phyloP scores from a whole-genome alignment of 1,139 yeast genomes.

The Debaryomyces subglobosus region DNA sequence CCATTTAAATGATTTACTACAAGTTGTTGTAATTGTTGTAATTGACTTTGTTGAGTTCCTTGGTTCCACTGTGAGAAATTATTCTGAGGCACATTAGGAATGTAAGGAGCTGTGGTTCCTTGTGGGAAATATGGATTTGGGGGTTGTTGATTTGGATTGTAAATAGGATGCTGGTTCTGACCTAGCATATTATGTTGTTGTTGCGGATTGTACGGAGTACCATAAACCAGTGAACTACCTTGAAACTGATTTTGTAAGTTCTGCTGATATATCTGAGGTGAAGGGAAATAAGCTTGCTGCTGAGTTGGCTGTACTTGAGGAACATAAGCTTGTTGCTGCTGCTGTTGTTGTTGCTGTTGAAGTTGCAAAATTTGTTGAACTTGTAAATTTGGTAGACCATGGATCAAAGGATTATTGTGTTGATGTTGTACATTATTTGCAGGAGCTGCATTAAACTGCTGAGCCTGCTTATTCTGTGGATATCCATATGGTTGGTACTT shows the following conservation, averaged over 20 bases:
- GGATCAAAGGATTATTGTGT: conserved; percentile 9
- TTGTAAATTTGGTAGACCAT: conserved; percentile 10
- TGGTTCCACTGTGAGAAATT: conserved; percentile 13
- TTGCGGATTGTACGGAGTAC: conserved; percentile 15
- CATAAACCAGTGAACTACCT: not conserved
- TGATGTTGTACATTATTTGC: conserved; percentile 1
- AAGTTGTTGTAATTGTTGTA: conserved; percentile 20
- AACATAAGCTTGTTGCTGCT: conserved; percentile 4
- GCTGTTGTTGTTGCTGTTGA: conserved; percentile 5
- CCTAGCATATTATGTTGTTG: conserved; percentile 18
- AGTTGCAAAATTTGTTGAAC: conserved; percentile 13
- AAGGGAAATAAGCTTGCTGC: conserved; percentile 11
- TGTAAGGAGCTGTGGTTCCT: conserved; percentile 8
- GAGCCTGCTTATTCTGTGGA: conserved; percentile 16
- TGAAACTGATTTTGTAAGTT: conserved; percentile 10
- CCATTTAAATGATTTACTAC: conserved; percentile 14
- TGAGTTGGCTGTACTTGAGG: conserved; percentile 6
- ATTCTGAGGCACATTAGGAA: not conserved
- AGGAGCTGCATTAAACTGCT: conserved; percentile 13
- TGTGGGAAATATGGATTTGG: conserved; percentile 13
- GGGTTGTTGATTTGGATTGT: conserved; percentile 7
- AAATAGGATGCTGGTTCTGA: conserved; percentile 14
- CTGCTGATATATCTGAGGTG: conserved; percentile 6
- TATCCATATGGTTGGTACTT: conserved; percentile 29
- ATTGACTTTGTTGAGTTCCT: conserved; percentile 16